phyloP scores from a whole-genome alignment of 345 rosid genomes.

The Ceriops zippeliana region DNA sequence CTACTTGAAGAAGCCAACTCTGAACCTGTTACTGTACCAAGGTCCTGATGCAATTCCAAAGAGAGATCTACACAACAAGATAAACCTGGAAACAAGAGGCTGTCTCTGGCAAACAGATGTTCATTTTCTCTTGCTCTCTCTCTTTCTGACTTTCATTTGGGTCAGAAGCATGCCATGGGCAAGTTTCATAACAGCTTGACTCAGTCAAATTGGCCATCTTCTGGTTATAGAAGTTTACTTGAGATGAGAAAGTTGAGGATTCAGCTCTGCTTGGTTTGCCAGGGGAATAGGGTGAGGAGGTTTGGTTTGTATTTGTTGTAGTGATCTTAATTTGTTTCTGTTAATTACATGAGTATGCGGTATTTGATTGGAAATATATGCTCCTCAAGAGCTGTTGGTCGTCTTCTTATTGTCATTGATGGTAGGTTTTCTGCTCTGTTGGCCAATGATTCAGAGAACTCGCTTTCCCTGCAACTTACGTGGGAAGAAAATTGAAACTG shows the following conservation, averaged over 20 bases:
- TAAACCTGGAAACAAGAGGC: conserved; percentile 56
- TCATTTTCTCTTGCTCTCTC: conserved; percentile 23
- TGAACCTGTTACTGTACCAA: conserved; percentile 40
- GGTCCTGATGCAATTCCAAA: conserved; percentile 85
- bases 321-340: conserved; percentile 7
- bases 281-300: conserved; percentile 13
- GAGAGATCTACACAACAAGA: conserved; percentile 53
- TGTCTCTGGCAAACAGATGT: conserved; percentile 72
- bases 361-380: conserved; percentile 16
- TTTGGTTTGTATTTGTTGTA: conserved; percentile 9
- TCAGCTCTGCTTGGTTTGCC: conserved; percentile 8
- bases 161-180: not conserved
- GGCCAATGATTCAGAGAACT: not conserved
- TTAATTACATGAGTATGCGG: conserved; percentile 12
- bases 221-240: not conserved
- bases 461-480: not conserved
- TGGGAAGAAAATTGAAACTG: not conserved
- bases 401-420: not conserved
- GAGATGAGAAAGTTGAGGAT: conserved; percentile 4
- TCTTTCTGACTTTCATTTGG: not conserved
- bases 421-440: not conserved
- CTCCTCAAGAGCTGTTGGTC: not conserved
- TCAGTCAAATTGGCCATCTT: not conserved
- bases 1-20: conserved; percentile 48
- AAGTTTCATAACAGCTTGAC: not conserved